Evolutionary conservation across 345 rosid species (phyloP).

Genomic region (Brassica carinata): DNA sequence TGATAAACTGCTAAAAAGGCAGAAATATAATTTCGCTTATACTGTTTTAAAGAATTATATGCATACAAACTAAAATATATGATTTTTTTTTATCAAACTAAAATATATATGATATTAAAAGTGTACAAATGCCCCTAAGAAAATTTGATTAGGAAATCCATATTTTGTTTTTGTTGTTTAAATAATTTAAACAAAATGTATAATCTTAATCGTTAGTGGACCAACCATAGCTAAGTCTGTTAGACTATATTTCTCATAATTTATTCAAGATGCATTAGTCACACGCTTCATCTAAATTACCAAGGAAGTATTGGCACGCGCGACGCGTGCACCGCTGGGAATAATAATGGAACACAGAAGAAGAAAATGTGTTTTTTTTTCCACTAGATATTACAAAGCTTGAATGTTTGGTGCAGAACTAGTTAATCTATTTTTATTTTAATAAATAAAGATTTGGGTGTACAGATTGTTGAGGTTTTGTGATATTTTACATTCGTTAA

Average conservation of each 20-base stretch:
- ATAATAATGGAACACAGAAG: constrained; percentile 5
- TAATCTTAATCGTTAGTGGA: not conserved
- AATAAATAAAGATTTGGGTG: too few relatives aligned
- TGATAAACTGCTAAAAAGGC: too few relatives aligned
- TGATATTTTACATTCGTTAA: too few relatives aligned
- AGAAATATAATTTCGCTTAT: too few relatives aligned
- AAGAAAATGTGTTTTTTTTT: not conserved
- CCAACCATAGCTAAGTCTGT: not conserved
- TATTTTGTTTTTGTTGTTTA: not conserved
- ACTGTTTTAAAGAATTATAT: not conserved
- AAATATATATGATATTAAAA: too few relatives aligned
- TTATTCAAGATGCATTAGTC: constrained; percentile 10
- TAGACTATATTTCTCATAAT: not conserved
- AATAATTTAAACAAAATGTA: not conserved
- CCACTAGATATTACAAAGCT: not conserved
- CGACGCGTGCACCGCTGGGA: constrained; percentile 31
- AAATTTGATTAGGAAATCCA: not conserved
- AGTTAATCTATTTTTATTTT: not conserved
- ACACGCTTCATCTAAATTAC: constrained; percentile 16
- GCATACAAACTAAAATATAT: too few relatives aligned
- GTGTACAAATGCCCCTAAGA: too few relatives aligned
- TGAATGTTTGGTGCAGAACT: not conserved
- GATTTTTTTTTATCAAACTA: too few relatives aligned
- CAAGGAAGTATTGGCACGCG: constrained; percentile 39
- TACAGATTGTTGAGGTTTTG: too few relatives aligned